Base-by-base conservation (phyloP, 495 filamentous ascomycete genomes). In the Corynascus novoguineensis region DNA sequence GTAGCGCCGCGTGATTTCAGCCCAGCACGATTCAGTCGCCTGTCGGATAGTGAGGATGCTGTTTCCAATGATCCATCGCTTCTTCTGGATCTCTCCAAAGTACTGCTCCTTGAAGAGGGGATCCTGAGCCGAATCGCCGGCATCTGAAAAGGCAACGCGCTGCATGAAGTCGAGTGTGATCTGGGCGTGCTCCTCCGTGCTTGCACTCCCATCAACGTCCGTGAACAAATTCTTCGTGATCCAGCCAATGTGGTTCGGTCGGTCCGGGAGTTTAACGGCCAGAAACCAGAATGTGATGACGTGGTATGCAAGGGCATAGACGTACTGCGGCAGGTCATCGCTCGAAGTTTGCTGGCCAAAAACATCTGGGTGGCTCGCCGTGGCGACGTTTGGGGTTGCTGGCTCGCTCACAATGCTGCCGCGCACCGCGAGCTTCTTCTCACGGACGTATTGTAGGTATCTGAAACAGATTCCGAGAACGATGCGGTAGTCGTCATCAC, bases 91-190 rank as follows among this genome's bases (percentile, higher is more conserved):
- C 42, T 82, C 80, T 6, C 87, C 89, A 67, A 88, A 85, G 10
- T 75, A 73, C 9, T 83, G 75, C 40, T 72, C 64, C 17, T 76
- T 81, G 58, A 88, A 87, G 6, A 82, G 75, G 12, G 83, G 82
- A 54, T 89, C 84, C 19, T 85, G 82, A 1, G 71, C 78, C 5
- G 84, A 86, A 59, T 87, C 83, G 56, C 84, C 88, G 50, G 88
- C 78, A 68, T 96, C 90, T 0, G 89, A 90, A 68, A 86, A 96
- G 11, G 90, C 85, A 37, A 90, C 86, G 57, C 91, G 80, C 63
- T 96, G 91, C 87, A 99, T 92, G 76, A 97, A 86, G 69, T 99
- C 95, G 38, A 97, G 85, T 22, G 92, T 92, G 12, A 96, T 89
- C 56, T 92, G 84, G 29, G 89, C 92, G 65, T 96, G 92, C 68